Conservation (phyloP, 2,329 filamentous ascomycete genomes). For the Ophiostoma sp. region DNA sequence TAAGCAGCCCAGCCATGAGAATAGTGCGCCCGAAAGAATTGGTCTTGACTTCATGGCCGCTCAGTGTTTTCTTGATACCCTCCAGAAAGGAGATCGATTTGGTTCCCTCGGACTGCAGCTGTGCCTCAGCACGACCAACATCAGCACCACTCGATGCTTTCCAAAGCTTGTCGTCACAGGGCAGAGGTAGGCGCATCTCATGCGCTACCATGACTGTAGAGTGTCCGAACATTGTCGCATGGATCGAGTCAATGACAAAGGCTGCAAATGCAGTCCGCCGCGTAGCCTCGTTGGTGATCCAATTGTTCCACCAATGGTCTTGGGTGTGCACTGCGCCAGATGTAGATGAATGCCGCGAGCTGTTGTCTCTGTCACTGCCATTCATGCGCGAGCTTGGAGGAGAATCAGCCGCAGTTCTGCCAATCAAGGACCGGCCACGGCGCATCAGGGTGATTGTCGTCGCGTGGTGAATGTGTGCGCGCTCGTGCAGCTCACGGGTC, state of each 20-base stretch:
- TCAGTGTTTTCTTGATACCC: constrained; percentile 81
- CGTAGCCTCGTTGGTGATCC: constrained; percentile 92
- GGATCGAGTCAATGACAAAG: constrained; percentile 91
- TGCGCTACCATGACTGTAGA: constrained; percentile 96
- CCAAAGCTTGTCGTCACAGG: constrained; percentile 91
- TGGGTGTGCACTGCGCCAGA: constrained; percentile 61
- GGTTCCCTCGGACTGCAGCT: constrained; percentile 71
- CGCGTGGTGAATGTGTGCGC: constrained; percentile 93
- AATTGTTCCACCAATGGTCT: constrained; percentile 91
- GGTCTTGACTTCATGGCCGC: constrained; percentile 77
- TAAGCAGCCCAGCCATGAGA: constrained; percentile 87
- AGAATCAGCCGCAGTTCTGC: constrained; percentile 76
- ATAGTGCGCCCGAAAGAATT: constrained; percentile 92
- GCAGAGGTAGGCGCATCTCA: constrained; percentile 84
- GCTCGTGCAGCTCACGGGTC: constrained; percentile 82
- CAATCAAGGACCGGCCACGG: constrained; percentile 83
- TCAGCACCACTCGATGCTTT: constrained; percentile 82
- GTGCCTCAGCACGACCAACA: constrained; percentile 76
- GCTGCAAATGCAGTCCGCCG: constrained; percentile 85
- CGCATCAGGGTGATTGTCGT: constrained; percentile 95
- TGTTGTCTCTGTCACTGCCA: constrained; percentile 54
- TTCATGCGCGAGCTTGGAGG: constrained; percentile 68
- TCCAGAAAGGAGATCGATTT: constrained; percentile 86
- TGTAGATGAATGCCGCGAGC: constrained; percentile 56
- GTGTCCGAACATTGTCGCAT: constrained; percentile 97